Evolutionary conservation across 768 basidiomycete genomes (phyloP).

Genomic region (Xerocomellus amylosporus): DNA sequence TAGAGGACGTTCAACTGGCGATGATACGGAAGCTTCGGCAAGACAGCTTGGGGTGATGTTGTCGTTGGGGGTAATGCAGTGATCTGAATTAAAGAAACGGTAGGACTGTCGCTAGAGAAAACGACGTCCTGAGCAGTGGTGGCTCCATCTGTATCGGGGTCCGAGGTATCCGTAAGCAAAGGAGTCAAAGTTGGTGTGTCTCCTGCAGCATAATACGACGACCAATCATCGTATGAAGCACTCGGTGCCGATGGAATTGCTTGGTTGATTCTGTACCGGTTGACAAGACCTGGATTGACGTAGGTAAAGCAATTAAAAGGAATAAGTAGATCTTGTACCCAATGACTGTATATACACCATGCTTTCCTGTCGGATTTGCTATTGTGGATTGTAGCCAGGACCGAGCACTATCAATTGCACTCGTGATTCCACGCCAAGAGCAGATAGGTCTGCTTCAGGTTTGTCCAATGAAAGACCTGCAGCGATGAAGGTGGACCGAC

Average conservation of each 20-base stretch:
- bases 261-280: conserved; percentile 15
- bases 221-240: conserved; percentile 37
- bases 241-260: conserved; percentile 6
- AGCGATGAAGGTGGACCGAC: conserved; percentile 75
- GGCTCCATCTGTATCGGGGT: neutral
- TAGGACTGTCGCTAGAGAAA: conserved; percentile 8
- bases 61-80: conserved; percentile 33
- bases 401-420: conserved; percentile 39
- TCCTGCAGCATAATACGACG: conserved; percentile 36
- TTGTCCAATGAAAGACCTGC: conserved; percentile 68
- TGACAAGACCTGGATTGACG: conserved; percentile 5
- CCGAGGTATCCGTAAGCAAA: conserved; percentile 4
- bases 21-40: conserved; percentile 21
- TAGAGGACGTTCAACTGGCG: conserved; percentile 25
- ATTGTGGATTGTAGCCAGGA: conserved; percentile 37
- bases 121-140: neutral
- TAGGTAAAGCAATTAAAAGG: conserved; percentile 1
- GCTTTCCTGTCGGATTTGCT: neutral
- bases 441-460: conserved; percentile 58
- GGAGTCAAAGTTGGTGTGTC: conserved; percentile 14
- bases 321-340: conserved; percentile 12
- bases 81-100: conserved; percentile 31
- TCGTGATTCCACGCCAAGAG: conserved; percentile 59
- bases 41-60: conserved; percentile 8
- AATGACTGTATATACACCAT: conserved; percentile 22